Evolutionary conservation across 805 yeast species (phyloP), one percentile per base, ranked within the genome.

Genomic region (Saitoella complicata): DNA sequence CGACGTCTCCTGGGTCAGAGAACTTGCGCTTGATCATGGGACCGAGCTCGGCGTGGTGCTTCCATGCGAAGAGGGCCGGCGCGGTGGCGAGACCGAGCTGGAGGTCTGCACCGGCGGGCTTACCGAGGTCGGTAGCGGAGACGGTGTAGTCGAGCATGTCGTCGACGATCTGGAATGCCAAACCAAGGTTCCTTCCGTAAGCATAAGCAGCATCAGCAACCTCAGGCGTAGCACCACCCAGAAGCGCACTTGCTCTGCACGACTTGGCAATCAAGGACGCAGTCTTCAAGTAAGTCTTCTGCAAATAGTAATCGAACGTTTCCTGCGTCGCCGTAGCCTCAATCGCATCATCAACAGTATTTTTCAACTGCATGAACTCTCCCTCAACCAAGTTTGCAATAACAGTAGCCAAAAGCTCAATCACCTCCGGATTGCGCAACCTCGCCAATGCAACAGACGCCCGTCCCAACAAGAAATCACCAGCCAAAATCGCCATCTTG

Each of bases 361-460:
- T 91, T 55, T 88, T 87, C 67, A 91, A 73, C 65, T 91, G 98
- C 97, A 91, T 91, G 60, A 91, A 88, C 65, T 91, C 98, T 42
- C 98, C 98, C 65, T 91, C 98, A 1, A 91, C 97, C 48, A 91
- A 70, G 59, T 91, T 91, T 8, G 97, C 98, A 58, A 91, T 91
- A 32, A 95, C 81, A 9, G 95, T 88, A 3, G 96, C 86, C 67
- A 91, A 75, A 49, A 91, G 70, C 65, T 91, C 98, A 47, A 86
- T 87, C 40, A 91, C 98, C 66, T 91, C 97, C n/a, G 95, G 88
- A 60, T 91, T 88, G 58, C 96, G 71, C 42, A 91, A 66, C 49
- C 98, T 69, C 8, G 96, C 93, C 51, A 91, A 78, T 2, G 95
- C 87, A 7, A 91, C 96, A 0, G 97, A 87, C 0, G 98, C 97